Percentiles rank a stretch among this genome's conserved stretches.
Conservation (phyloP, 805 yeast genomes). For the Hanseniaspora jakobsenii region DNA sequence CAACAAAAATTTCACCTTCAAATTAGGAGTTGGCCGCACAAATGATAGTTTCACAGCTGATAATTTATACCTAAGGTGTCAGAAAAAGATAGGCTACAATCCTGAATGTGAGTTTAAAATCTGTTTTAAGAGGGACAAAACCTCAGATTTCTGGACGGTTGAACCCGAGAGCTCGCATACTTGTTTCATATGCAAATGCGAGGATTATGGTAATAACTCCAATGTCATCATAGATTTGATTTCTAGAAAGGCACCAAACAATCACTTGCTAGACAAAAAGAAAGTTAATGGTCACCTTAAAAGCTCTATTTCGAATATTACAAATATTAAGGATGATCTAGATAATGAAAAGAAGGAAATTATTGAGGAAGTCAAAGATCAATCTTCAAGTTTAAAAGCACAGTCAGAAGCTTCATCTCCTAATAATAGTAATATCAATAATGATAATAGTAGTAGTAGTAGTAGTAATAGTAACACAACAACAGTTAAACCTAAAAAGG, state of each 20-base stretch:
- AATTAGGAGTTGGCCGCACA: conserved; percentile 7
- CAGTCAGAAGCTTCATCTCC: too few relatives aligned
- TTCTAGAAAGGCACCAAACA: not conserved
- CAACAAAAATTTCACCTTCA: conserved; percentile 4
- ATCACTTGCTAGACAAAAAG: too few relatives aligned
- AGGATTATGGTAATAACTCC: not conserved
- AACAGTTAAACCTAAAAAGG: too few relatives aligned
- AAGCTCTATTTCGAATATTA: too few relatives aligned
- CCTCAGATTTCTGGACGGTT: conserved; percentile 2
- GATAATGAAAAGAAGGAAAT: too few relatives aligned
- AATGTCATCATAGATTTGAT: not conserved
- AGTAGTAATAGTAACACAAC: too few relatives aligned
- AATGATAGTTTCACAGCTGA: not conserved
- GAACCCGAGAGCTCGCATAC: conserved; percentile 1
- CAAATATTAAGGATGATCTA: too few relatives aligned
- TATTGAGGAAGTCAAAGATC: too few relatives aligned
- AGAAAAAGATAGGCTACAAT: conserved; percentile 1
- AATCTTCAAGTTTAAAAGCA: too few relatives aligned
- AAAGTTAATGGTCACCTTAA: too few relatives aligned
- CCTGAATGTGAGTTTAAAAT: conserved; percentile 1
- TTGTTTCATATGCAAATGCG: conserved; percentile 6
- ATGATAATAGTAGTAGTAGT: too few relatives aligned
- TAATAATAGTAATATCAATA: too few relatives aligned
- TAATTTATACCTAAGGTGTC: conserved; percentile 9
- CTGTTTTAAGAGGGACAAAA: conserved; percentile 7